These are phyloP conservation scores for Blastobotrys raffinosifermentans DNA, from an alignment of 1,139 yeast genomes.

Conservation along the genomic window DNA sequence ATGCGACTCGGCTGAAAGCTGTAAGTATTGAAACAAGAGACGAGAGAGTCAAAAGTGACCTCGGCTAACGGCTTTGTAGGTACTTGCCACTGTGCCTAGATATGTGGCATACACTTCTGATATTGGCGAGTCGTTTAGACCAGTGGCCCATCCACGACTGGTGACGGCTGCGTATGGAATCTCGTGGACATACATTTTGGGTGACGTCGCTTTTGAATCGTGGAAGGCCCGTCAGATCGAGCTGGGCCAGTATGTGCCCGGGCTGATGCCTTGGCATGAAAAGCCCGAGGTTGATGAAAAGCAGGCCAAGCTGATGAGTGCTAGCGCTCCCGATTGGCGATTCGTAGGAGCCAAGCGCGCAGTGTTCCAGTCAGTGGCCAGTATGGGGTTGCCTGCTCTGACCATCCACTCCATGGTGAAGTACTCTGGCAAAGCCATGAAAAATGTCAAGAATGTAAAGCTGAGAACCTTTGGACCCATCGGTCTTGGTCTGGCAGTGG, in stretches of 20 bases:
- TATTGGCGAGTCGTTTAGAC: slow-evolving; percentile 85
- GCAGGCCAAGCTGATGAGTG: slow-evolving; percentile 35
- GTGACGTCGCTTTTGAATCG: slow-evolving; percentile 71
- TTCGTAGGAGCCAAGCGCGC: slow-evolving; percentile 63
- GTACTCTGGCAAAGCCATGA: slow-evolving; percentile 52
- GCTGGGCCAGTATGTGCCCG: slow-evolving; percentile 60
- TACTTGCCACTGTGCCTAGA: slow-evolving; percentile 69
- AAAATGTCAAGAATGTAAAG: slow-evolving; percentile 44
- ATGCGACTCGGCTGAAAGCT: slow-evolving; percentile 60
- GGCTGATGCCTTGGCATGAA: slow-evolving; percentile 63
- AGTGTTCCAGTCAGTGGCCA: slow-evolving; percentile 71
- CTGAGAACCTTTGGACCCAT: slow-evolving; percentile 70
- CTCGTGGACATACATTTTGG: slow-evolving; percentile 70
- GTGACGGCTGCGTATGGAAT: slow-evolving; percentile 66
- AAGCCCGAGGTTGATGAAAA: slow-evolving; percentile 33
- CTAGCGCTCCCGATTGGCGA: slow-evolving; percentile 53
- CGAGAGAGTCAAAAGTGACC: slow-evolving; percentile 10
- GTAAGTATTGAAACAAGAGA: slow-evolving; percentile 9
- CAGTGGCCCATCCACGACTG: slow-evolving; percentile 65
- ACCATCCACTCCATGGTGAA: slow-evolving; percentile 77
- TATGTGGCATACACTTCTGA: slow-evolving; percentile 86
- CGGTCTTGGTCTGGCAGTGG: slow-evolving; percentile 66
- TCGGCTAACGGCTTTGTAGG: slow-evolving; percentile 20
- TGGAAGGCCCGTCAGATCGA: slow-evolving; percentile 69
- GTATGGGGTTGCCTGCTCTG: slow-evolving; percentile 84